phyloP scores from a whole-genome alignment of 768 basidiomycete species.

The Mycena metata region DNA sequence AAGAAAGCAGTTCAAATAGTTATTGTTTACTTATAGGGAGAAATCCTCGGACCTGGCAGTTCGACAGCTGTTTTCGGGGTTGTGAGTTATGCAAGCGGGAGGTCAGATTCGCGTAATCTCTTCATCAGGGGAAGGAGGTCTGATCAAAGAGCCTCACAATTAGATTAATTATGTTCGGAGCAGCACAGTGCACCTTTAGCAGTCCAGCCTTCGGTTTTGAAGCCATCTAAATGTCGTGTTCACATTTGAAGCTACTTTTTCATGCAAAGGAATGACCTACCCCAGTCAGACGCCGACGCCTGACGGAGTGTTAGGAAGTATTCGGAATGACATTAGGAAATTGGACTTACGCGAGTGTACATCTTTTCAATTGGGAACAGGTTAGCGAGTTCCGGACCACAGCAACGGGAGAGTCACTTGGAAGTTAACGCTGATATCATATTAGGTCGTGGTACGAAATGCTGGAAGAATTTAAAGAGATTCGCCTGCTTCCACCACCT shows the following conservation, averaged over 20 bases:
- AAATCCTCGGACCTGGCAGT: constrained; percentile 59
- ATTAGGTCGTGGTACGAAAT: no score
- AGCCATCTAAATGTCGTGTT: no score
- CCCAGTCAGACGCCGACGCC: no score
- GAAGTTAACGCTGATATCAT: constrained; percentile 75
- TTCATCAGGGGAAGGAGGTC: constrained; percentile 82
- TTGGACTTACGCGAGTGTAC: constrained; percentile 69
- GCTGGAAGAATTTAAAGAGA: constrained; percentile 2
- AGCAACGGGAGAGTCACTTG: constrained; percentile 46
- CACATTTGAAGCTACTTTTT: no score
- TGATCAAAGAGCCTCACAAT: constrained; percentile 45
- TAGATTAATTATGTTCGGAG: not conserved
- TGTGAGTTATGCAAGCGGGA: no score
- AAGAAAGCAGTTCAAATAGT: no score
- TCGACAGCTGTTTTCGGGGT: constrained; percentile 65
- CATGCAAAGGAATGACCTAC: no score
- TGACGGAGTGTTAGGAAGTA: constrained; percentile 39
- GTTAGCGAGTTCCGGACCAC: not conserved
- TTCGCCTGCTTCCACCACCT: constrained; percentile 70
- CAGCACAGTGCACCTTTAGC: constrained; percentile 63
- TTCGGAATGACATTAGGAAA: not conserved
- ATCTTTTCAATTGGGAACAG: constrained; percentile 53
- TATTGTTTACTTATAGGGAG: no score
- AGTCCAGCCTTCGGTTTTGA: constrained; percentile 79
- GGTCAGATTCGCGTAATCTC: constrained; percentile 53